Percentiles rank a stretch among this genome's conserved stretches.
Evolutionary conservation across 257 asterid species (phyloP).

Genomic region (Solanum chmielewskii): DNA sequence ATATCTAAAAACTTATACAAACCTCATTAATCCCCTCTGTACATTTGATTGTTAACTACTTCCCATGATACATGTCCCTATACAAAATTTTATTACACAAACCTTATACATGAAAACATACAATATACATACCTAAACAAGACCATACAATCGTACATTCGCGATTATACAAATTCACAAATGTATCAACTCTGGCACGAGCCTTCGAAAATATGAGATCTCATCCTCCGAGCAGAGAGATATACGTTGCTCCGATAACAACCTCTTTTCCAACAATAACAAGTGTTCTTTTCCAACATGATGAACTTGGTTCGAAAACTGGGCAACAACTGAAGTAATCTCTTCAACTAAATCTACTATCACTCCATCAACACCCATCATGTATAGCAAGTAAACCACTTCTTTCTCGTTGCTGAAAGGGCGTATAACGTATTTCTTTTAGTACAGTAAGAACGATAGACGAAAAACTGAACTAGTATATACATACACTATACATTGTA

Average conservation of each 20-base stretch:
- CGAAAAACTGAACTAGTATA: background rate
- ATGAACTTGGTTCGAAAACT: background rate
- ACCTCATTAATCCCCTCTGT: background rate
- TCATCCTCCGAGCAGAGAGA: slow-evolving; percentile 4
- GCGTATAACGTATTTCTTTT: too few species aligned
- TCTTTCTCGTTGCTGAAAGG: slow-evolving; percentile 8
- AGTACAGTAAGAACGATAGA: background rate
- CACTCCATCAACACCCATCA: slow-evolving; percentile 21
- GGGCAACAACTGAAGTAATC: slow-evolving; percentile 2
- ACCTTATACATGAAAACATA: background rate
- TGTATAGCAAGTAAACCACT: slow-evolving; percentile 11
- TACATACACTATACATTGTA: background rate
- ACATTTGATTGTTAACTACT: background rate
- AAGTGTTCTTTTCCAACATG: background rate
- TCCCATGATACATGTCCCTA: background rate
- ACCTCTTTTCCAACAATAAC: background rate
- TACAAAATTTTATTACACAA: background rate
- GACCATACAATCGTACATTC: background rate
- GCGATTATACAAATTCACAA: background rate
- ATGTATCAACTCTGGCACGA: slow-evolving; percentile 4
- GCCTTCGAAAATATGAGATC: background rate
- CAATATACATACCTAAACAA: background rate
- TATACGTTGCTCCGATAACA: background rate
- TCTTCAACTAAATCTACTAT: slow-evolving; percentile 15
- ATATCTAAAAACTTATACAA: background rate